Base-by-base conservation (phyloP, 1,284 basidiomycete species). In the Mycena sp. region DNA sequence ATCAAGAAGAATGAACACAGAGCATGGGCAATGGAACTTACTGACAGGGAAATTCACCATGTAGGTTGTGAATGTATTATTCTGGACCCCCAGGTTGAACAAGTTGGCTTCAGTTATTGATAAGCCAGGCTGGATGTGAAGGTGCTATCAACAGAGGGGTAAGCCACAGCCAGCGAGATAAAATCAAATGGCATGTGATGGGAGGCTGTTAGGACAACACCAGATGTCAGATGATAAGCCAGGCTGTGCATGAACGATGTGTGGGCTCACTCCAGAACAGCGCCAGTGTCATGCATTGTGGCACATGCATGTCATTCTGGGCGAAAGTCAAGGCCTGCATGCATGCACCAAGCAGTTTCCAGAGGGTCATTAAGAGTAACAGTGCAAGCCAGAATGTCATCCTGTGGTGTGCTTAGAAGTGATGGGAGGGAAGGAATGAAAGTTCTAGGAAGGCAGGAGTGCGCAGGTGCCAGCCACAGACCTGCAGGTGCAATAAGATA, bases 111-210 rank as follows among this genome's bases (percentile, higher is more conserved):
- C 5, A 11, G 14, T 60, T 29, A 60, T 60, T 23, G 32, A 46
- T 12, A 25, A 14, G 17, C 19, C 50, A 14, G 58, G 49, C 45
- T 60, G 58, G 35, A 60, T 50, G 19, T 53, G 58, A 25, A 60
- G 43, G 44, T 60, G 58, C 58, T 60, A 21, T 19, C 6, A 51
- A 6, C 1, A n/a, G 14, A 10, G 38, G 10, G 29, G 4, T 30
- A 30, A 30, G 30, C n/a, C 16, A 23, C 4, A 21, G 29, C 9
- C 6, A 7, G 6, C 6, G n/a, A 32, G 10, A 6, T 3, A 23
- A 25, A 37, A 37, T 10, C 32, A 2, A 21, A 5, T 28, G n/a
- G n/a, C 35, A 38, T 30, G 49, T 45, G 17, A 57, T 48, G n/a
- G 55, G 55, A 48, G 55, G 43, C 53, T 55, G 26, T 19, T 7